Evolutionary conservation across 2,329 filamentous ascomycete genomes (phyloP).

Genomic region (Exophiala sp.): DNA sequence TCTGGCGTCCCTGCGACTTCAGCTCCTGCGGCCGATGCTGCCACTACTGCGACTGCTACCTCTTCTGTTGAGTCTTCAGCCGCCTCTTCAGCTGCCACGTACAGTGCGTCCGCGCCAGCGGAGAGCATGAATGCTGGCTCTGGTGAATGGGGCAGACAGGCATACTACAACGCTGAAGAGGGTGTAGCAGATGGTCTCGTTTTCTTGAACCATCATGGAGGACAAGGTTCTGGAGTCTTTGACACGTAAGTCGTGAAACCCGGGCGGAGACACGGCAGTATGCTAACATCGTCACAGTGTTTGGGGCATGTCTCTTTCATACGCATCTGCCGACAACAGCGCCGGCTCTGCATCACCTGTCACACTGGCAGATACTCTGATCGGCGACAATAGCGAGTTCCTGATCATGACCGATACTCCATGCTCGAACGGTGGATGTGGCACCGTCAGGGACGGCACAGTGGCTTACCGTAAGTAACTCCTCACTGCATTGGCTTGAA

Average conservation of each 20-base stretch:
- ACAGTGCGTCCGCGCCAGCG: background rate
- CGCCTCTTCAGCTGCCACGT: slow-evolving; percentile 1
- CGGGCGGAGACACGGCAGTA: background rate
- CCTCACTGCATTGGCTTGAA: slow-evolving; percentile 32
- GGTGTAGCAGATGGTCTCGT: slow-evolving; percentile 48
- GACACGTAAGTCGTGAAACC: slow-evolving; percentile 38
- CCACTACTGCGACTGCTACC: slow-evolving; percentile 5
- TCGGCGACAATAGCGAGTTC: slow-evolving; percentile 48
- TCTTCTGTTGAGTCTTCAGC: background rate
- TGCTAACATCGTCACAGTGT: slow-evolving; percentile 26
- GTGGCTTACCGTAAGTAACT: slow-evolving; percentile 40
- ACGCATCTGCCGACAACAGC: slow-evolving; percentile 45
- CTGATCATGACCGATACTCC: slow-evolving; percentile 47
- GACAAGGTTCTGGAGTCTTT: slow-evolving; percentile 50
- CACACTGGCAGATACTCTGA: slow-evolving; percentile 45
- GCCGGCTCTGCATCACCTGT: slow-evolving; percentile 44
- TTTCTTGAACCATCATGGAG: slow-evolving; percentile 56
- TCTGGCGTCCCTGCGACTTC: slow-evolving; percentile 22
- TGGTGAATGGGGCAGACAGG: slow-evolving; percentile 40
- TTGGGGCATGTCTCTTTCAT: slow-evolving; percentile 55
- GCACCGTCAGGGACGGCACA: slow-evolving; percentile 44
- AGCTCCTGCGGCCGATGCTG: slow-evolving; percentile 1
- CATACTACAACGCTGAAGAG: slow-evolving; percentile 44
- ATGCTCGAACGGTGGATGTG: slow-evolving; percentile 45
- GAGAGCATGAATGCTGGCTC: slow-evolving; percentile 16